Evolutionary conservation across 495 filamentous ascomycete species (phyloP).

Genomic region (Penicilliopsis zonata): DNA sequence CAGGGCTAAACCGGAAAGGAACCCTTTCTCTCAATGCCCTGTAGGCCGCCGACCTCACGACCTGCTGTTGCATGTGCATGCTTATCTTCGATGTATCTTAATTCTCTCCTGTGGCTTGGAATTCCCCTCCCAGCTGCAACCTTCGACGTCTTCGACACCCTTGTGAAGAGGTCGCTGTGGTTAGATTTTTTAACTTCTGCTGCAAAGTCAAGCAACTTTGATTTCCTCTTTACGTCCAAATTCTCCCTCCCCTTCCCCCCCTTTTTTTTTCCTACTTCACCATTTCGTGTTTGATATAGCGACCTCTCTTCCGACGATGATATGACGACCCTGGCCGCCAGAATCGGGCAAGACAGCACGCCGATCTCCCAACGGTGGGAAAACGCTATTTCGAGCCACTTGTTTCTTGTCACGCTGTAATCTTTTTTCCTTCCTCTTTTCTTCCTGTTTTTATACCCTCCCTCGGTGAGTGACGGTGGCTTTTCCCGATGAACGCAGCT

Average conservation of each 20-base stretch:
- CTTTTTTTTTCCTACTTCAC: too few species aligned
- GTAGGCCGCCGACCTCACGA: constrained; percentile 15
- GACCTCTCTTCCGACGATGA: too few species aligned
- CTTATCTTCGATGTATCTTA: constrained; percentile 34
- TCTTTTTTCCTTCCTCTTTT: too few species aligned
- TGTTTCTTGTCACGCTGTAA: too few species aligned
- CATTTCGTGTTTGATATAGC: too few species aligned
- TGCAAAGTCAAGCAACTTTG: constrained; percentile 2
- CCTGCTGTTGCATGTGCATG: constrained; percentile 13
- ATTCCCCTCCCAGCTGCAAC: constrained; percentile 21
- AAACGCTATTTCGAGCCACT: too few species aligned
- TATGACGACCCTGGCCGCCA: too few species aligned
- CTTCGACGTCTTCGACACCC: constrained; percentile 9
- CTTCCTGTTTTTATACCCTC: too few species aligned
- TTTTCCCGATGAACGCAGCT: too few species aligned
- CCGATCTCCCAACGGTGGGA: too few species aligned
- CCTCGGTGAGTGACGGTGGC: too few species aligned
- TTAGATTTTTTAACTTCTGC: constrained; percentile 13
- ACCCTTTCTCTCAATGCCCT: constrained; percentile 8
- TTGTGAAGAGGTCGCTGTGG: constrained; percentile 11
- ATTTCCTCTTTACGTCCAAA: background rate
- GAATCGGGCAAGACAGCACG: too few species aligned
- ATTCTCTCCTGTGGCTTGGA: constrained; percentile 22
- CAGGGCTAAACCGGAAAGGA: background rate
- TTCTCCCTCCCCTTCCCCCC: background rate